Evolutionary conservation across 2,329 filamentous ascomycete species (phyloP), one percentile per base, ranked within the genome.

Genomic region (Aspergillaceae sp.): DNA sequence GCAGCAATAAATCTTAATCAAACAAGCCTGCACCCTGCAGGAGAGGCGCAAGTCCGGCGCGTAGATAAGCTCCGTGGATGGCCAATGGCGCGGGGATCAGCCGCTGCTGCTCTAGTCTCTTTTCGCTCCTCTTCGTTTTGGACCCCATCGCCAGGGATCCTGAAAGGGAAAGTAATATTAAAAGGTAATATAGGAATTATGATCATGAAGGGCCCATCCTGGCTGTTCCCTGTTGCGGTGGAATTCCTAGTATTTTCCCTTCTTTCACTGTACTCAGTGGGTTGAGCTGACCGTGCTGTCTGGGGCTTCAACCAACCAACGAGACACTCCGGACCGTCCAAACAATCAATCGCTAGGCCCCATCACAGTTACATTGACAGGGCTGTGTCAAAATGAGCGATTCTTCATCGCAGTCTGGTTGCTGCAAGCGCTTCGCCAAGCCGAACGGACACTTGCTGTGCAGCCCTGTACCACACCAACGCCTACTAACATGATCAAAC

Each of bases 361-460:
- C 26, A 5, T 19, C 10, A 36, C 34, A 7, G 34, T 19, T 36
- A 36, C n/a, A 36, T 36, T 36, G 32, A 34, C n/a, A 19, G 26
- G 34, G 34, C 34, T 7, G n/a, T 11, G 34, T 36, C n/a, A 36
- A 9, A 36, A n/a, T 19, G 34, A 36, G 8, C 4, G 2, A 36
- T 36, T 36, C 29, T 5, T 27, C 40, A 19, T 19, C 19, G 19
- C 19, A 19, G 19, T 19, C 19, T 2, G 19, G 19, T 19, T 19
- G 19, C 19, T 51, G 54, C 54, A 64, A 61, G 59, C 60, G 59
- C 61, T 55, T 52, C 50, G 61, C 62, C 59, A 64, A 64, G 62
- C 48, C 28, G 50, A 19, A 52, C 55, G 47, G 51, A 52, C 55
- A 49, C 52, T 51, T 48, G 49, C 42, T 38, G 19, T 53, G 55